Percentiles rank a stretch among this genome's conserved stretches.
Evolutionary conservation across 768 basidiomycete species (phyloP).

Genomic region (Suillus plorans): DNA sequence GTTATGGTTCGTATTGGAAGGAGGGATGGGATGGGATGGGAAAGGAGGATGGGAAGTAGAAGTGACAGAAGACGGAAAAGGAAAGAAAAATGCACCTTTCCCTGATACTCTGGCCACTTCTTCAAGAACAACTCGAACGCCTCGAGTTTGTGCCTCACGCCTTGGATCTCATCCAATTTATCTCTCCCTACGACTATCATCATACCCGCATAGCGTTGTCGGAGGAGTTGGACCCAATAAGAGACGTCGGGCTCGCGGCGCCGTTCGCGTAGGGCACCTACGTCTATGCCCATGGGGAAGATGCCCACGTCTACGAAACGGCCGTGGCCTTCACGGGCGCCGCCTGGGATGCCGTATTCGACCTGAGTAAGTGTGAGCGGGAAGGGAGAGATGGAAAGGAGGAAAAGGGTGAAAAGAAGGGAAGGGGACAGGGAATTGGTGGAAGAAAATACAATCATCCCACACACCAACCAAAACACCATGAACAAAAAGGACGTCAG

Average conservation of each 20-base stretch:
- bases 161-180: slow-evolving; percentile 87
- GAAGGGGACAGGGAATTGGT: neutral
- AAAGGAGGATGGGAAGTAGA: neutral
- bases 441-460: neutral
- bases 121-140: slow-evolving; percentile 84
- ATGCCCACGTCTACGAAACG: slow-evolving; percentile 83
- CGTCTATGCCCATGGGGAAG: slow-evolving; percentile 92
- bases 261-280: slow-evolving; percentile 61
- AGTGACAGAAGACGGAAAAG: neutral
- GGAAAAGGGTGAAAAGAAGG: neutral
- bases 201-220: slow-evolving; percentile 81
- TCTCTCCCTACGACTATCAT: slow-evolving; percentile 86
- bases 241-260: slow-evolving; percentile 75
- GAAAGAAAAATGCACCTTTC: slow-evolving; percentile 47
- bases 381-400: neutral
- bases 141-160: slow-evolving; percentile 79
- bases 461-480: neutral
- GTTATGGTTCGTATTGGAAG: neutral
- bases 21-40: neutral
- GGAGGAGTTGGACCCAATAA: slow-evolving; percentile 80
- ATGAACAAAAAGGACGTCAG: neutral
- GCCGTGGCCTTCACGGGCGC: slow-evolving; percentile 29
- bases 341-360: neutral
- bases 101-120: slow-evolving; percentile 75
- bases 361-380: neutral